Evolutionary conservation across 352 stramenopile genomes (phyloP).

Genomic region (Phytophthora citricola): DNA sequence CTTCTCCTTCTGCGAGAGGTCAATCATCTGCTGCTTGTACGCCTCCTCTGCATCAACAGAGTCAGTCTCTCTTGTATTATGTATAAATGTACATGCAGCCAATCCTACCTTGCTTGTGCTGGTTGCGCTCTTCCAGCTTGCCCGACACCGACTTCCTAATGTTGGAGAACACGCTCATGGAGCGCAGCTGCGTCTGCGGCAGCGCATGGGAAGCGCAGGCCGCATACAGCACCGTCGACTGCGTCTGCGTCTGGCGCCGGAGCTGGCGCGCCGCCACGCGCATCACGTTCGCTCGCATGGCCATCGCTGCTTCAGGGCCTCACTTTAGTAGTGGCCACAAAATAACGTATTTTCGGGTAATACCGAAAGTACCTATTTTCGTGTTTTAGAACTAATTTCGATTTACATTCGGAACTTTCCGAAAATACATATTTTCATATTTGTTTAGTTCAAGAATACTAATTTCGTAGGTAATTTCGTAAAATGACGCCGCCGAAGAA

Average conservation of each 20-base stretch:
- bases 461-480: too few species aligned
- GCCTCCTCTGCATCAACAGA: conserved; percentile 50
- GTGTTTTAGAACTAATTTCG: too few species aligned
- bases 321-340: background rate
- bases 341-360: too few species aligned
- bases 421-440: too few species aligned
- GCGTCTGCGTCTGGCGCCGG: conserved; percentile 18
- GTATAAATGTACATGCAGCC: background rate
- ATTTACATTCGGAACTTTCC: too few species aligned
- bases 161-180: conserved; percentile 76
- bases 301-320: conserved; percentile 46
- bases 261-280: conserved; percentile 43
- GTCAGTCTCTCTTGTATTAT: conserved; percentile 1
- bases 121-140: conserved; percentile 86
- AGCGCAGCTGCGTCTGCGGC: conserved; percentile 50
- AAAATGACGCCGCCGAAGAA: conserved; percentile 6
- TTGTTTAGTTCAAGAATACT: too few species aligned
- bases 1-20: conserved; percentile 67
- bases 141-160: conserved; percentile 74
- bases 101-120: conserved; percentile 72
- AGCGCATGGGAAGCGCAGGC: conserved; percentile 4
- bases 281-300: conserved; percentile 45
- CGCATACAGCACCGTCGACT: conserved; percentile 3
- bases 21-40: conserved; percentile 81
- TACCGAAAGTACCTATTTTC: too few species aligned